A percentile compares a stretch with the other conserved stretches of the same genome.
Conservation (phyloP, 2,329 filamentous ascomycete species). For the Aspergillus unguis region DNA sequence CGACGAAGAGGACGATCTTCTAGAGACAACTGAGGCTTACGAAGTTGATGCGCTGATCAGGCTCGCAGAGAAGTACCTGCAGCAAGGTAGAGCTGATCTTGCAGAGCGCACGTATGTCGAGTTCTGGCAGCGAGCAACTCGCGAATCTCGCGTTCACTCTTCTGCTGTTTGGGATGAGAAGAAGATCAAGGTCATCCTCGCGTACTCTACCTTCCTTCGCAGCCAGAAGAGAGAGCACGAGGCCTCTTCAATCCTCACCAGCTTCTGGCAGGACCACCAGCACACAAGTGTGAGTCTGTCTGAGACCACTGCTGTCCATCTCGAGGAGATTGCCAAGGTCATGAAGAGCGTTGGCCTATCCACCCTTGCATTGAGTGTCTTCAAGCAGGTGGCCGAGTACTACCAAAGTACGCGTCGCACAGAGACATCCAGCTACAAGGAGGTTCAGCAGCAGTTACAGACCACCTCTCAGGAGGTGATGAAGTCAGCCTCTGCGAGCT, state of each 20-base stretch:
- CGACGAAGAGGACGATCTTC: slow-evolving; percentile 41
- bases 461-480: slow-evolving; percentile 45
- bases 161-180: slow-evolving; percentile 48
- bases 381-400: slow-evolving; percentile 43
- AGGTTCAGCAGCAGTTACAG: slow-evolving; percentile 45
- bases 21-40: slow-evolving; percentile 29
- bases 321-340: slow-evolving; percentile 42
- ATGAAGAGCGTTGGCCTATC: slow-evolving; percentile 48
- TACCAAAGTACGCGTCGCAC: slow-evolving; percentile 41
- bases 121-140: slow-evolving; percentile 52
- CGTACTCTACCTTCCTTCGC: slow-evolving; percentile 49
- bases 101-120: slow-evolving; percentile 50
- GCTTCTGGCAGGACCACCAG: slow-evolving; percentile 51
- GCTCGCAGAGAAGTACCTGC: slow-evolving; percentile 38
- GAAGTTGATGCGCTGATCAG: slow-evolving; percentile 39
- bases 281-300: slow-evolving; percentile 43
- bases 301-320: slow-evolving; percentile 36
- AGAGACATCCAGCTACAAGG: slow-evolving; percentile 34
- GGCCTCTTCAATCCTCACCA: slow-evolving; percentile 45
- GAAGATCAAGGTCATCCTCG: slow-evolving; percentile 47
- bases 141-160: slow-evolving; percentile 42
- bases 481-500: slow-evolving; percentile 36
- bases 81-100: slow-evolving; percentile 30
- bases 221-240: slow-evolving; percentile 45
- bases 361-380: slow-evolving; percentile 46